Percentiles rank a stretch among this genome's conserved stretches.
These are phyloP conservation scores for Candida ficus DNA, from an alignment of 805 yeast species.

Conservation along the genomic window DNA sequence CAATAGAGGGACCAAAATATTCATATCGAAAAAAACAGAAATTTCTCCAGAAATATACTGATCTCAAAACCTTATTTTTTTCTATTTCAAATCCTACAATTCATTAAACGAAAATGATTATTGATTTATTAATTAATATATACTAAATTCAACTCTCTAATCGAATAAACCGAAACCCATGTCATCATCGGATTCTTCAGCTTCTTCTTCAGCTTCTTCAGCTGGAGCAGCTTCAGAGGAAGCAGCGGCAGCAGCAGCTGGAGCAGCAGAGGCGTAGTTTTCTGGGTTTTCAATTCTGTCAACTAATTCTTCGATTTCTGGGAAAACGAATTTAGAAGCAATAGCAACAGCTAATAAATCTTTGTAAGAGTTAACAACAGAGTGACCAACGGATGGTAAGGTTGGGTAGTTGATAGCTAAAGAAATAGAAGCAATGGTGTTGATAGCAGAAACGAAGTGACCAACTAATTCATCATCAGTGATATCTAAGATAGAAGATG, in stretches of 20 bases:
- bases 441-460: constrained; percentile 90
- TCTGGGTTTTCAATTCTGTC: constrained; percentile 99
- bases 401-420: constrained; percentile 99
- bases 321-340: constrained; percentile 98
- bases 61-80: no score
- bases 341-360: constrained; percentile 94
- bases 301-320: constrained; percentile 98
- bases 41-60: no score
- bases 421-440: constrained; percentile 92
- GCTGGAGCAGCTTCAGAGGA: constrained; percentile 66
- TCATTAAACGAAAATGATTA: constrained; percentile 14
- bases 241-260: constrained; percentile 90
- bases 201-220: constrained; percentile 72
- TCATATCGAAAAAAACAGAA: no score
- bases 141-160: constrained; percentile 45
- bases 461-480: constrained; percentile 93
- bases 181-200: constrained; percentile 64
- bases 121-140: no score
- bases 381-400: constrained; percentile 98
- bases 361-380: constrained; percentile 98
- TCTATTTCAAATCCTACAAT: background rate
- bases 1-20: no score
- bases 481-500: constrained; percentile 94
- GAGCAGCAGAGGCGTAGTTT: constrained; percentile 99
- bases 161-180: constrained; percentile 99